A percentile compares a stretch with the other conserved stretches of the same genome.
phyloP scores from a whole-genome alignment of 2,329 filamentous ascomycete genomes.

The Xylaria sp. region DNA sequence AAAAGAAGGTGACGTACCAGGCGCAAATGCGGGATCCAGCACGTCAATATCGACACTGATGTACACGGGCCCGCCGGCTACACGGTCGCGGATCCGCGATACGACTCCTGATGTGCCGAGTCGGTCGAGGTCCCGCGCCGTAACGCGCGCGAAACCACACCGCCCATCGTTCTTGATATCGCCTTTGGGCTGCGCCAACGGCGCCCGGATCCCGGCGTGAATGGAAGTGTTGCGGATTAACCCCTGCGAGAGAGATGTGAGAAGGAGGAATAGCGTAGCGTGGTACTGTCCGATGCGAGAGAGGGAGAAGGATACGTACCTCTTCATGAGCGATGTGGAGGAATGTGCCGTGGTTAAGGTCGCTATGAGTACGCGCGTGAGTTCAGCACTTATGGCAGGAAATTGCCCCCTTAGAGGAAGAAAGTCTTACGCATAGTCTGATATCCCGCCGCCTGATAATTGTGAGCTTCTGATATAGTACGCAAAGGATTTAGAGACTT shows the following conservation, averaged over 20 bases:
- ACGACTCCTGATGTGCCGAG: conserved; percentile 74
- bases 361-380: conserved; percentile 46
- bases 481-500: conserved; percentile 28
- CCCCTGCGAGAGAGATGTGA: conserved; percentile 47
- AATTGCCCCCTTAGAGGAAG: neutral
- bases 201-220: conserved; percentile 70
- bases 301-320: conserved; percentile 38
- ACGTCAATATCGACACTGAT: conserved; percentile 85
- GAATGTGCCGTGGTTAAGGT: conserved; percentile 71
- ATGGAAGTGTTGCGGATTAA: conserved; percentile 68
- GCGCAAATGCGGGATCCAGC: conserved; percentile 75
- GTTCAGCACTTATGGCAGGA: conserved; percentile 1
- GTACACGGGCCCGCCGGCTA: conserved; percentile 67
- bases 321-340: conserved; percentile 72
- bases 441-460: conserved; percentile 63
- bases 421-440: conserved; percentile 64
- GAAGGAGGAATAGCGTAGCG: neutral
- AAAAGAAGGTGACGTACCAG: conserved; percentile 54
- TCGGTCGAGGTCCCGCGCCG: conserved; percentile 75
- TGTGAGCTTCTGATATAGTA: conserved; percentile 24
- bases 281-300: neutral
- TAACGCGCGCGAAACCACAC: conserved; percentile 69
- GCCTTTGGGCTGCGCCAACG: conserved; percentile 58
- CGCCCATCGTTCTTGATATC: conserved; percentile 67
- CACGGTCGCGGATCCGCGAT: conserved; percentile 67